These are phyloP conservation scores for Hypoxylon rickii DNA, from an alignment of 495 filamentous ascomycete species.

Conservation along the genomic window DNA sequence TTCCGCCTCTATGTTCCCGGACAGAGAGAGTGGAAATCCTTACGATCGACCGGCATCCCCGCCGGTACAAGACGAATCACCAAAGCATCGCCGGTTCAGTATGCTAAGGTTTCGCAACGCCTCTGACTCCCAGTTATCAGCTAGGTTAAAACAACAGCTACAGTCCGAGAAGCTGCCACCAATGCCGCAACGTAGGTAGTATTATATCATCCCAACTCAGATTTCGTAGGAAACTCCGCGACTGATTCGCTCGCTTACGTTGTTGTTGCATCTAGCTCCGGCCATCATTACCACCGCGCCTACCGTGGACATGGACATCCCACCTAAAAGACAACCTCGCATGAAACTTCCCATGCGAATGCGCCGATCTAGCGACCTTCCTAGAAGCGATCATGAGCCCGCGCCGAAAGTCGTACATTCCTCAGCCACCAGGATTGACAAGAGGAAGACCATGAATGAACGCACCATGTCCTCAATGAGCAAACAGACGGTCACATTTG, in stretches of 20 bases:
- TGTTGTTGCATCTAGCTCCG: slow-evolving; percentile 61
- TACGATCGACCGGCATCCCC: slow-evolving; percentile 43
- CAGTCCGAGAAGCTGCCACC: slow-evolving; percentile 65
- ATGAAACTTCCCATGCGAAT: slow-evolving; percentile 52
- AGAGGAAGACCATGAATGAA: slow-evolving; percentile 44
- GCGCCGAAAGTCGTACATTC: slow-evolving; percentile 23
- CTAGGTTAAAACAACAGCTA: slow-evolving; percentile 74
- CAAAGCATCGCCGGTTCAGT: slow-evolving; percentile 75
- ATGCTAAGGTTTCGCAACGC: slow-evolving; percentile 91
- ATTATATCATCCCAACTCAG: slow-evolving; percentile 1
- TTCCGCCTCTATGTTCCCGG: slow-evolving; percentile 23
- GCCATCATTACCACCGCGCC: slow-evolving; percentile 94
- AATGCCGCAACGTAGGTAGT: slow-evolving; percentile 68
- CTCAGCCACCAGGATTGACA: slow-evolving; percentile 43
- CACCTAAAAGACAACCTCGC: slow-evolving; percentile 58
- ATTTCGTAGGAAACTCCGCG: not conserved
- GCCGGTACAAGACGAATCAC: slow-evolving; percentile 51
- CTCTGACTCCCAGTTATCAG: slow-evolving; percentile 87
- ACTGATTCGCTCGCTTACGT: slow-evolving; percentile 12
- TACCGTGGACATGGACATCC: slow-evolving; percentile 62
- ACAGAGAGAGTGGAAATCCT: slow-evolving; percentile 38
- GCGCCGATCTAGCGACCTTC: slow-evolving; percentile 49
- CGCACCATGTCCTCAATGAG: slow-evolving; percentile 48
- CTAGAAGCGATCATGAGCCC: slow-evolving; percentile 41
- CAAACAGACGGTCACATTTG: slow-evolving; percentile 60